Evolutionary conservation across 345 rosid species (phyloP), one percentile per base, ranked within the genome.

Genomic region (Eucalyptus tenuipes): DNA sequence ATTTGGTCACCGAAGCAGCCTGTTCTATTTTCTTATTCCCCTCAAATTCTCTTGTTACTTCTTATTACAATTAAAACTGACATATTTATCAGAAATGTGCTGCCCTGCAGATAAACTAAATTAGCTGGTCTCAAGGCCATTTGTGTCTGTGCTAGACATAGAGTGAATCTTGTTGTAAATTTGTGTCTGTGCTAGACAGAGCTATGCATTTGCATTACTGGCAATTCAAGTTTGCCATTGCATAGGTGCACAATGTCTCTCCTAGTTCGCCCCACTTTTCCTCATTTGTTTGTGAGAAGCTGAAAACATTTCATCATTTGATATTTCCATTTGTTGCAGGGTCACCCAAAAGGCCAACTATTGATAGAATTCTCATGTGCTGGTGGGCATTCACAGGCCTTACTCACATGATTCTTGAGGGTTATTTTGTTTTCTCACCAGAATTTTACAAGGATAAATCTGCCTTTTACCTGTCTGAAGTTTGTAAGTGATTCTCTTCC

Each of bases 361-460:
- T 92, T 45, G 96, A 98, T 84, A 95, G 95, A 89, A 89, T 94
- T 91, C 90, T 98, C 3, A 96, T 98, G 98, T 98, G 99, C 92
- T 97, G 99, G 99, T 97, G 99, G 99, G 95, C 96, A 61, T 98
- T 96, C 95, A 95, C 99, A 15, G 98, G 98, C 89, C 96, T 98
- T 52, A 96, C 98, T 16, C 99, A 97, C 91, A 90, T 94, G 49
- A 85, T 97, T 86, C 95, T 97, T 15, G 97, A 98, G 81, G 99
- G 99, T 55, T 98, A 98, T 91, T 98, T 98, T 90, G 99, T 88
- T 85, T 98, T 98, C 93, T 92, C 96, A 27, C 98, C 98, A 10
- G 97, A 97, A 89, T 98, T 98, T 91, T 97, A 87, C 95, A 96
- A 95, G 91, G 95, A 96, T 85, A 95, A 94, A 59, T 93, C 95